phyloP scores from a whole-genome alignment of 305 asterid species.

The Lippia alba region DNA sequence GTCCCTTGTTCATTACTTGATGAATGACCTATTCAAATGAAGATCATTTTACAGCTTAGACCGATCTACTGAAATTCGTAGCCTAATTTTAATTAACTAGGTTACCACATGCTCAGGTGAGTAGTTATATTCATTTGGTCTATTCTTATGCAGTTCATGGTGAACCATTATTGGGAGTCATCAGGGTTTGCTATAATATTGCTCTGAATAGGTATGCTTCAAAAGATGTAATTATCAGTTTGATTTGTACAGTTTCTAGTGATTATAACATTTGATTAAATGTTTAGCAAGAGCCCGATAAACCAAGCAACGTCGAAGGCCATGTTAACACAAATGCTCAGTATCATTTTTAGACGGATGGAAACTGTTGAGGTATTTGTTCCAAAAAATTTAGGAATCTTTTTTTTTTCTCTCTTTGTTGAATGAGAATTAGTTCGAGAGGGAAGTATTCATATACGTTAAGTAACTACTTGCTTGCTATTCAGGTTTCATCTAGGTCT shows the following conservation, averaged over 20 bases:
- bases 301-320: conserved; percentile 99
- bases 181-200: conserved; percentile 95
- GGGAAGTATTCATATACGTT: conserved; percentile 1
- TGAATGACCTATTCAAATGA: conserved; percentile 5
- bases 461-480: conserved; percentile 36
- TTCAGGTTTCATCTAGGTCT: conserved; percentile 61
- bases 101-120: conserved; percentile 24
- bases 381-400: conserved; percentile 28
- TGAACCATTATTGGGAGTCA: conserved; percentile 87
- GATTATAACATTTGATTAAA: conserved; percentile 42
- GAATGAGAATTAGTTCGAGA: conserved; percentile 37
- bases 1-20: not conserved
- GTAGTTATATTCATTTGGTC: conserved; percentile 33
- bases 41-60: conserved; percentile 20
- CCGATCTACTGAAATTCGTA: conserved; percentile 22
- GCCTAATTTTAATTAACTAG: conserved; percentile 28
- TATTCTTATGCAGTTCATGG: conserved; percentile 87
- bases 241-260: conserved; percentile 32
- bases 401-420: conserved; percentile 26
- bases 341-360: conserved; percentile 87
- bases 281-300: conserved; percentile 93
- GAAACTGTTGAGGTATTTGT: conserved; percentile 81
- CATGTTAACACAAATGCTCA: conserved; percentile 97
- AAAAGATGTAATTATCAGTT: conserved; percentile 34
- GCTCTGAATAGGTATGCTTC: conserved; percentile 90